These are phyloP conservation scores for Zalerion maritima DNA, from an alignment of 495 filamentous ascomycete species.

Conservation along the genomic window DNA sequence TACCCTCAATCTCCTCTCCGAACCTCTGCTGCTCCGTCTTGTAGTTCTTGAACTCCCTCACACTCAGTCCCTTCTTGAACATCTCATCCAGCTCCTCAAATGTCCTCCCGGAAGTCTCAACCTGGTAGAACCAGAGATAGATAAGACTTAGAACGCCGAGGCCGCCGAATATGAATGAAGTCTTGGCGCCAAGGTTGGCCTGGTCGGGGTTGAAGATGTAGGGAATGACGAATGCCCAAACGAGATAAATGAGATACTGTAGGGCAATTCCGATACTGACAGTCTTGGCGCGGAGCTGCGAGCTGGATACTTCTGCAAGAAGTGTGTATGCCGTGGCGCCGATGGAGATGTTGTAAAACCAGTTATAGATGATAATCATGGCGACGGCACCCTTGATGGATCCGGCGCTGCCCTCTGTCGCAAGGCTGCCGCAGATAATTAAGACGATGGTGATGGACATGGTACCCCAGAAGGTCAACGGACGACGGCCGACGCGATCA, in stretches of 20 bases:
- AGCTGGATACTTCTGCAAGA: slow-evolving; percentile 14
- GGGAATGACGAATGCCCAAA: slow-evolving; percentile 17
- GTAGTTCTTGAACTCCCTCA: slow-evolving; percentile 1
- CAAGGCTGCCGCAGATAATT: slow-evolving; percentile 14
- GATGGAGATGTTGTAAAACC: slow-evolving; percentile 18
- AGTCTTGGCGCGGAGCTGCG: slow-evolving; percentile 17
- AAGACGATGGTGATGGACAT: slow-evolving; percentile 13
- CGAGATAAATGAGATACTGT: slow-evolving; percentile 14
- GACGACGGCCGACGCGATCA: slow-evolving; percentile 16
- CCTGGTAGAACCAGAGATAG: slow-evolving; percentile 2
- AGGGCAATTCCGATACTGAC: slow-evolving; percentile 16
- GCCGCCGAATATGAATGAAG: slow-evolving; percentile 14
- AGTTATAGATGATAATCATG: slow-evolving; percentile 16
- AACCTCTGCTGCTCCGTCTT: too few relatives aligned
- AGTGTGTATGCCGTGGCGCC: slow-evolving; percentile 19
- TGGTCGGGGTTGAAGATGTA: slow-evolving; percentile 18
- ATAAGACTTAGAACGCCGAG: slow-evolving; percentile 2
- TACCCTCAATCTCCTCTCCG: too few relatives aligned
- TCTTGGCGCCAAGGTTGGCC: slow-evolving; percentile 15
- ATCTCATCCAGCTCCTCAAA: slow-evolving; percentile 4
- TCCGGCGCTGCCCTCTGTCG: slow-evolving; percentile 9
- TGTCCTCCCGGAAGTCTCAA: slow-evolving; percentile 5
- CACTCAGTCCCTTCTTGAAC: slow-evolving; percentile 2
- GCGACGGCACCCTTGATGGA: slow-evolving; percentile 11
- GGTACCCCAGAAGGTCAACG: slow-evolving; percentile 14